Base-by-base conservation (phyloP, 805 yeast species). In the Hanseniaspora osmophila region DNA sequence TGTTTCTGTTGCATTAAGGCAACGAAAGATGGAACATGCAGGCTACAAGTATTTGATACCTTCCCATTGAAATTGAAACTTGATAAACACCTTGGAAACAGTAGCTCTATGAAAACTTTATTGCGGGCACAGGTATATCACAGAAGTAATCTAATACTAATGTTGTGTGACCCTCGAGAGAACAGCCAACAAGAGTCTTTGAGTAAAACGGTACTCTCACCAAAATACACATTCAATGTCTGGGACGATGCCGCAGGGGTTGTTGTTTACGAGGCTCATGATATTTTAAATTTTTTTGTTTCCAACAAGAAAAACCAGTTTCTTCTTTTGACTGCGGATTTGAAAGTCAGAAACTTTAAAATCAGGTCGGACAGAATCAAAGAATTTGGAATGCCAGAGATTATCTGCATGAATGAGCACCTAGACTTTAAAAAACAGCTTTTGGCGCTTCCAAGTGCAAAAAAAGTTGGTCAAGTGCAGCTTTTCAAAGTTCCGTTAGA, bases 401-500 rank as follows among this genome's bases (percentile, higher is more conserved):
- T 35, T 3, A 15, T 5, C n/a, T n/a, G 18, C 11, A 10, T 13
- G 16, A 35, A 35, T 35, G 16, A 10, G 18, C 10, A 13, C 16
- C 10, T 35, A n/a, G 38, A 35, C 16, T 35, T 35, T 10, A 35
- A 35, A 15, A 35, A 35, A 15, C 38, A 35, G 18, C 11, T 35
- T 35, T 13, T 35, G 18, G 38, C 16, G n/a, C 19, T 38, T 38
- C 30, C 41, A 11, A 38, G 30, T 38, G 86, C 86, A 1, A 64
- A 84, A 37, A 69, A 78, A 1, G 62, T 68, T 16, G 95, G 95
- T 7, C 94, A 84, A 58, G 70, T 86, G 39, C 94, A 84, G 58
- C 64, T 86, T 10, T 86, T 78, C 81, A 0, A 68, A 65, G 29
- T 82, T 81, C 18, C 79, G 16, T 35, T 35, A n/a, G 38, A 35